A percentile compares a stretch with the other conserved stretches of the same genome.
These are phyloP conservation scores for Fusarium chuoi DNA, from an alignment of 2,329 filamentous ascomycete species.

Conservation along the genomic window DNA sequence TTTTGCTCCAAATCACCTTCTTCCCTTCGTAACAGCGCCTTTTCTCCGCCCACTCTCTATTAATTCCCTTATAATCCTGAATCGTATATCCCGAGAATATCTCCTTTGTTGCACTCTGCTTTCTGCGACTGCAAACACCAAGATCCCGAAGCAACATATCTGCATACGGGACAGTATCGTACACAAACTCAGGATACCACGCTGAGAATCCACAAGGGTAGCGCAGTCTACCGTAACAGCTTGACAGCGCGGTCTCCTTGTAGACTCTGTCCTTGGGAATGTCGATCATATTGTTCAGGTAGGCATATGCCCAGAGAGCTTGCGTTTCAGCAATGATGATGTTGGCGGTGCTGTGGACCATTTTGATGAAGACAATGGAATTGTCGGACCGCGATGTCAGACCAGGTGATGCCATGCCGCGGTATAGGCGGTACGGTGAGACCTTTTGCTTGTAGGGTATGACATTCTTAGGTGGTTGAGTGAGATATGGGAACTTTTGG, in stretches of 20 bases:
- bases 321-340: background rate
- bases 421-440: background rate
- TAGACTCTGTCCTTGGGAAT: fast-evolving
- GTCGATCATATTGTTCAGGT: background rate
- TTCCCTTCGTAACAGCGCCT: background rate
- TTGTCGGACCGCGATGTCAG: background rate
- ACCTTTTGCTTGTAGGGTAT: background rate
- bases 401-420: background rate
- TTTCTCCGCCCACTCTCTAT: background rate
- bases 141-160: background rate
- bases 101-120: background rate
- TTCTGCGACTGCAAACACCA: background rate
- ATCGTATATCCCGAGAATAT: background rate
- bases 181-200: background rate
- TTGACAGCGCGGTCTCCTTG: background rate
- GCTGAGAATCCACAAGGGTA: background rate
- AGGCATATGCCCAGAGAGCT: background rate
- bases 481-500: background rate
- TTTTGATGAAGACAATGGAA: background rate
- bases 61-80: background rate
- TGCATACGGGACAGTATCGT: background rate
- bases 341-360: background rate
- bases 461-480: background rate
- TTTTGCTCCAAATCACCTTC: background rate
- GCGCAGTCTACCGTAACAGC: background rate